Evolutionary conservation across 805 yeast species (phyloP), one percentile per base, ranked within the genome.

Genomic region (Ogataea ganodermae): DNA sequence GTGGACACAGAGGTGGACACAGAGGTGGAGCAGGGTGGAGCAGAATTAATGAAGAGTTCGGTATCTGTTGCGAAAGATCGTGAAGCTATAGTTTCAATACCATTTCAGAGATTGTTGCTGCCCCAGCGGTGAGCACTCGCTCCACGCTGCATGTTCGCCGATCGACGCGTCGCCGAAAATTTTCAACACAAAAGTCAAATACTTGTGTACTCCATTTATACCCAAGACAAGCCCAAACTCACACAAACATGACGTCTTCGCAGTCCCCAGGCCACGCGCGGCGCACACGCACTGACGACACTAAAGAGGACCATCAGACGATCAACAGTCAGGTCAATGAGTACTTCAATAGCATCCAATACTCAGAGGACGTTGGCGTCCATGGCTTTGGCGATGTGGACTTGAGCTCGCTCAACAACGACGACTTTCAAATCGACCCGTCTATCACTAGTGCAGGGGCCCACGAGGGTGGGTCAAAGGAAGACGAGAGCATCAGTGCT

Each of bases 311-410:
- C 46, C 66, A 62, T 18, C 62, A 58, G 35, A 31, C 60, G 3
- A 48, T 62, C 23, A 60, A 61, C 33, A 52, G 49, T 7, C 65
- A 63, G 46, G 67, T 63, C 16, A 57, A 50, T 20, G 63, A 63
- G 39, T 62, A 61, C 40, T 57, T 63, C 30, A 60, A 61, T 13
- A 51, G 51, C 36, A 60, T 62, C 17, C 53, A 57, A 18, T 61
- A 59, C 37, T 33, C 58, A 14, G 63, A 59, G 8, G 60, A 49
- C 16, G 56, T 45, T n/a, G 52, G 50, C 7, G 52, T 55, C 31
- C 53, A 50, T 28, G 52, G 54, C 8, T 55, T 58, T 35, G 63
- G 55, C 3, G 56, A 50, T 31, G 63, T 57, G 12, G 63, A 57
- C 43, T 47, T 61, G 27, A 47, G 56, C 18, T 43, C 59, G 4